Base-by-base conservation (phyloP, 257 asterid genomes). In the Solanum clarkiae region DNA sequence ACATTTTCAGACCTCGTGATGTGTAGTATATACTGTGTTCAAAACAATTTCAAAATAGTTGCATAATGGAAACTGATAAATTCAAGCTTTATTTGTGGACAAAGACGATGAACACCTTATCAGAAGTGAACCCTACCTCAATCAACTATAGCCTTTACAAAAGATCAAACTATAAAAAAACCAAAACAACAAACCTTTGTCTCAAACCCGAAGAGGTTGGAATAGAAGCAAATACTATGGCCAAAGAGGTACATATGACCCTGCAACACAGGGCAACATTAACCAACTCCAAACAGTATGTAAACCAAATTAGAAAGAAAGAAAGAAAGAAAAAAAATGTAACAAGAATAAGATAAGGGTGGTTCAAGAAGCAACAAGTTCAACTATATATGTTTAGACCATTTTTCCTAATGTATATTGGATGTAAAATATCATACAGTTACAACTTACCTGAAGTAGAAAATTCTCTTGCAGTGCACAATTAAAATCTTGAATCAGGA, bases 391-490 rank as follows among this genome's bases (percentile, higher is more conserved):
- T 49, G 65, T 14, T 22, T 26, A 16, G 24, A 79, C 14, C 9
- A 11, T 51, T 11, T 40, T 22, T 77, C 56, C 45, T 68, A 44
- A 32, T 11, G 40, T 22, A 29, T 72, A 80, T 51, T 47, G 69
- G 69, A 59, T 84, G 74, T 62, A 55, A 18, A 86, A 71, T 83
- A 84, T 80, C 60, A 86, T 32, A 40, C 84, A 84, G n/a, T 70
- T 53, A 53, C 15, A 65, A 53, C 15, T 86, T 91, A 97, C 99
- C 98, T 95, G 98, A 88, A 94, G 95, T 88, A 97, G 97, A 90
- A 97, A 94, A 91, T 89, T 97, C 83, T 97, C 99, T 91, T 93
- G 99, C 91, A 95, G 86, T 62, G 98, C 99, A 89, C 99, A 97
- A 84, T 95, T 97, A 91, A 95, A 97, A 88, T 97, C 99, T 90